Evolutionary conservation across 1,139 yeast species (phyloP), one percentile per base, ranked within the genome.

Genomic region (Lizanozyma gosingica): DNA sequence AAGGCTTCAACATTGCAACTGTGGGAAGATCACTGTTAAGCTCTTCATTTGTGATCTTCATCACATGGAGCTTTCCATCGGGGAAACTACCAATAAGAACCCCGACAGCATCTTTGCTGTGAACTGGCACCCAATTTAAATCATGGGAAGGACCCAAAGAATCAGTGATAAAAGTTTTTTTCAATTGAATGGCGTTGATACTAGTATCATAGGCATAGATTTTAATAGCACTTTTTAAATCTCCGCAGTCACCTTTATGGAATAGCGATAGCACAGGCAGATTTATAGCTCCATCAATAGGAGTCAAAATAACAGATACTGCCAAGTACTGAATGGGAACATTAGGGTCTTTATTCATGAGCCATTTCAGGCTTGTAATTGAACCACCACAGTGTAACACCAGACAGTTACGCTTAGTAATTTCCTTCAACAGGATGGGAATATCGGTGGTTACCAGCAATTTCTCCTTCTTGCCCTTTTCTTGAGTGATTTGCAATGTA

Each of bases 51-150:
- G 41, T 37, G 1, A 79, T 57, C 41, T 71, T 71, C 38, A 84
- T 55, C 3, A 83, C 54, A 41, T 80, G 78, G 3, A 80, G 58
- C 3, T 65, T 57, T 0, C 94, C 94, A 55, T 82, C 86, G 36
- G 78, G 78, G 48, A 76, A 80, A 0, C 71, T 65, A 14, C 79
- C 80, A 1, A 74, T 73, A 15, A 83, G 50, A 0, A 76, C 56
- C 3, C 76, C 72, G 8, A 80, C 62, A 2, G 62, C 44, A 3
- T 45, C 18, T 0, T 51, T 49, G 8, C 51, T 54, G 4, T 52
- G 41, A 4, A 60, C 73, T 73, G 38, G 82, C 58, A 15, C 69
- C 63, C 17, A 77, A 55, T 2, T 52, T 50, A 35, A 71, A 60
- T 22, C 29, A 22, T 22, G 29, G 11, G 29, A 22, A 22, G 29